Base-by-base conservation (phyloP, 305 asterid genomes). In the Fraxinus baroniana region DNA sequence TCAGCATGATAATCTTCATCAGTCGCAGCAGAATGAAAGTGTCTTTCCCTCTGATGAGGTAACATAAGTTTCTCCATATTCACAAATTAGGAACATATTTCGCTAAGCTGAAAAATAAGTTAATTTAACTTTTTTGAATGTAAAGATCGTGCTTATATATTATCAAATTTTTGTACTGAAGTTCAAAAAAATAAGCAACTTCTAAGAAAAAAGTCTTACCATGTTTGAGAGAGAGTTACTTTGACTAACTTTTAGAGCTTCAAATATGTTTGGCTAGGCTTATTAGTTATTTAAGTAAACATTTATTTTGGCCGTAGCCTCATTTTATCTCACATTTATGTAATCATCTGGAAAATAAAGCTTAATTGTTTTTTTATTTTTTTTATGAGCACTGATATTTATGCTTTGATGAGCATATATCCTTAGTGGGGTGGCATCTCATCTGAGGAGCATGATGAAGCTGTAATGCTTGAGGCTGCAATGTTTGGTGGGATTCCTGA, bases 401-500 rank as follows among this genome's bases (percentile, higher is more conserved):
- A 13, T 77, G 30, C 66, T 74, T 82, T 83, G 77, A 76, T n/a
- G 28, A 86, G 41, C 78, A 28, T 81, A 52, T 85, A 79, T 80
- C 81, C 83, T 37, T 86, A 74, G 98, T 95, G 98, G 98, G 98
- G 98, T 73, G 98, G 98, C 84, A 95, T 95, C 79, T 95, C 98
- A 78, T 92, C 98, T 12, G 96, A 78, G 91, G 98, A 95, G 83
- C 98, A 93, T 28, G 98, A 95, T 75, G 98, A 95, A 87, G 98
- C 98, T 76, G 98, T 93, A 64, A 95, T 95, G 98, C 98, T 95
- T 81, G 99, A 95, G 88, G 99, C 99, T 84, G 99, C 98, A 68
- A 89, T 95, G 95, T 94, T 95, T 90, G 98, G 99, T 80, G 98
- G 99, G 79, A 75, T 96, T 36, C 95, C 97, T 68, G 99, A 96